These are phyloP conservation scores for Cryomyces minteri DNA, from an alignment of 495 filamentous ascomycete genomes.

Conservation along the genomic window DNA sequence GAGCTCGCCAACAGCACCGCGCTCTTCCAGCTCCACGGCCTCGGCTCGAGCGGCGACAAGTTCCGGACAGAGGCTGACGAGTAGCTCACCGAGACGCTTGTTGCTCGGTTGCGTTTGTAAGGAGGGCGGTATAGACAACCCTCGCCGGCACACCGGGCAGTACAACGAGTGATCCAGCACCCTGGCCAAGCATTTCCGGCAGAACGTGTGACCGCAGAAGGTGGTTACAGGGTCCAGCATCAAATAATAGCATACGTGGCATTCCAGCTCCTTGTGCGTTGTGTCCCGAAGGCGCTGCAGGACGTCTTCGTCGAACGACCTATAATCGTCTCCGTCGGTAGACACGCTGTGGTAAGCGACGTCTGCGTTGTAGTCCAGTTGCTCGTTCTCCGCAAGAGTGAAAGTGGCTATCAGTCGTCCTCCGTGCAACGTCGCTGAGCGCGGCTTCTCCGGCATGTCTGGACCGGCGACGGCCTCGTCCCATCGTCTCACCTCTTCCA, in stretches of 20 bases:
- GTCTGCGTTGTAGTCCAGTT: constrained; percentile 33
- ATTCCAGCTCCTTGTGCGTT: constrained; percentile 54
- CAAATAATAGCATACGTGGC: constrained; percentile 69
- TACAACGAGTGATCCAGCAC: constrained; percentile 55
- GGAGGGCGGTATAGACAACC: constrained; percentile 39
- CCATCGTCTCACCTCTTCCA: constrained; percentile 25
- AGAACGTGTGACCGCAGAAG: constrained; percentile 78
- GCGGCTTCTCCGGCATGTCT: constrained; percentile 12
- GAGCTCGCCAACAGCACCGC: constrained; percentile 30
- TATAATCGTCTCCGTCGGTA: constrained; percentile 18
- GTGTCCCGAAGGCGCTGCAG: constrained; percentile 39
- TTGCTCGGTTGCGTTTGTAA: constrained; percentile 40
- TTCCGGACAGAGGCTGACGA: constrained; percentile 48
- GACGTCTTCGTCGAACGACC: constrained; percentile 28
- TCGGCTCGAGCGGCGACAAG: constrained; percentile 36
- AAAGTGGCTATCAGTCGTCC: constrained; percentile 45
- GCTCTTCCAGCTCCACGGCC: constrained; percentile 31
- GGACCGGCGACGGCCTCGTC: constrained; percentile 22
- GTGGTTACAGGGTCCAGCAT: constrained; percentile 71
- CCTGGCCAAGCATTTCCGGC: constrained; percentile 55
- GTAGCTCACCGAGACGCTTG: constrained; percentile 35
- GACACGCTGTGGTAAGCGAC: constrained; percentile 30
- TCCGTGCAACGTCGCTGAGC: constrained; percentile 21
- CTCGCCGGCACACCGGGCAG: constrained; percentile 63
- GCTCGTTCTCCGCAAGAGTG: constrained; percentile 31